Conservation (phyloP, 2,329 filamentous ascomycete species). For the Fusarium lateritium region DNA sequence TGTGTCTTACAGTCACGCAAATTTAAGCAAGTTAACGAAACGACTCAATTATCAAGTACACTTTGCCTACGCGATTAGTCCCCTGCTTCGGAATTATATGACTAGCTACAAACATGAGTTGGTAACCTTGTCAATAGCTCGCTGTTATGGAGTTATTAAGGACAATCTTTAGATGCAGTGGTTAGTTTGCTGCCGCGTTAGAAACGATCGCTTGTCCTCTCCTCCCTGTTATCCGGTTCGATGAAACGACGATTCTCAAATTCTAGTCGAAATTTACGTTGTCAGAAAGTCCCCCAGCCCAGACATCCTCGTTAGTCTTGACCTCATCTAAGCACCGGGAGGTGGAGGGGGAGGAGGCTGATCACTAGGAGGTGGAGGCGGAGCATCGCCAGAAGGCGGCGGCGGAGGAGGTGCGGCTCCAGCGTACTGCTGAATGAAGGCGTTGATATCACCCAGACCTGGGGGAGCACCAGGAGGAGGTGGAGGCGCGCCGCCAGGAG, state of each 20-base stretch:
- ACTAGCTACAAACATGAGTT: constrained; percentile 26
- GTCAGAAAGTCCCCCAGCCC: constrained; percentile 20
- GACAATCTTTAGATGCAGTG: constrained; percentile 29
- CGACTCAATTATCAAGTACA: constrained; percentile 38
- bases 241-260: constrained; percentile 12
- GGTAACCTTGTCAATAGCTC: constrained; percentile 15
- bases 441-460: constrained; percentile 71
- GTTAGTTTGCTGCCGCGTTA: constrained; percentile 42
- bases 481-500: constrained; percentile 64
- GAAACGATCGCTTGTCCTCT: constrained; percentile 24
- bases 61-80: constrained; percentile 50
- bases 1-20: background rate
- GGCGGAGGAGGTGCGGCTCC: constrained; percentile 70
- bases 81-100: constrained; percentile 32
- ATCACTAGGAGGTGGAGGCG: constrained; percentile 74
- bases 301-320: constrained; percentile 26
- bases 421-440: constrained; percentile 77
- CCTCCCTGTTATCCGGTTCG: constrained; percentile 8
- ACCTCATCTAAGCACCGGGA: constrained; percentile 60
- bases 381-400: constrained; percentile 68
- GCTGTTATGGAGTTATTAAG: constrained; percentile 20
- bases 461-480: constrained; percentile 62
- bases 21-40: constrained; percentile 20
- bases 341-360: constrained; percentile 77
- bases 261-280: constrained; percentile 15